A percentile compares a stretch with the other conserved stretches of the same genome.
These are phyloP conservation scores for Pseudogymnoascus sp. DNA, from an alignment of 2,329 filamentous ascomycete genomes.

Conservation along the genomic window DNA sequence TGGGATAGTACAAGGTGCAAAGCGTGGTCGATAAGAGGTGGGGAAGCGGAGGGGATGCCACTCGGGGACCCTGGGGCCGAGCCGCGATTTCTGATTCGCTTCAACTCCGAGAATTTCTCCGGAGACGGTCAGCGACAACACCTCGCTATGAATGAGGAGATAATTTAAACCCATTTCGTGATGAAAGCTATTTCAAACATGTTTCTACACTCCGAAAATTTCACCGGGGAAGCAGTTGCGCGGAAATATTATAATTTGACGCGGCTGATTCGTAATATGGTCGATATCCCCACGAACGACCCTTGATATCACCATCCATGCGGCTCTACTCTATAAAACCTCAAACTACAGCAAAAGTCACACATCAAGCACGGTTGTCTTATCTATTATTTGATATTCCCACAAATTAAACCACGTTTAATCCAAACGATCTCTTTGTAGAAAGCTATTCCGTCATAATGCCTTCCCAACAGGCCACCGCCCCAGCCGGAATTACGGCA, in stretches of 20 bases:
- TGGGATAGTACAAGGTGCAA: not conserved
- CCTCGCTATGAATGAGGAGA: not conserved
- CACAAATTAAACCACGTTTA: not conserved
- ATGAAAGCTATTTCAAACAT: not conserved
- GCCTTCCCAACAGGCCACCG: not conserved
- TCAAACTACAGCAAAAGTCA: not conserved
- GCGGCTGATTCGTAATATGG: not conserved
- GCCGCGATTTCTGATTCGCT: constrained; percentile 5
- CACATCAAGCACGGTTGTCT: not conserved
- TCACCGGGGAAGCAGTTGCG: not conserved
- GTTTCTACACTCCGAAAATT: not conserved
- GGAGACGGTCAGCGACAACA: not conserved
- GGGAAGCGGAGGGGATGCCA: not conserved
- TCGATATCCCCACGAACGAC: not conserved
- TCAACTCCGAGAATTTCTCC: constrained; percentile 15
- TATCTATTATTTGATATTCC: not conserved
- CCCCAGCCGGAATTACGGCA: not conserved
- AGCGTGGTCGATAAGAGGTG: not conserved
- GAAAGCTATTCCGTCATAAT: not conserved
- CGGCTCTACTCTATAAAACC: not conserved
- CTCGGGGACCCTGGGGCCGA: not conserved
- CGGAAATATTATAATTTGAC: not conserved
- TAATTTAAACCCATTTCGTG: not conserved
- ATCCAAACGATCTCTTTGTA: not conserved
- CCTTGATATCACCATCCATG: not conserved